Percentiles rank a stretch among this genome's conserved stretches.
Conservation (phyloP, 2,329 filamentous ascomycete species). For the Trichoderma asperellum region DNA sequence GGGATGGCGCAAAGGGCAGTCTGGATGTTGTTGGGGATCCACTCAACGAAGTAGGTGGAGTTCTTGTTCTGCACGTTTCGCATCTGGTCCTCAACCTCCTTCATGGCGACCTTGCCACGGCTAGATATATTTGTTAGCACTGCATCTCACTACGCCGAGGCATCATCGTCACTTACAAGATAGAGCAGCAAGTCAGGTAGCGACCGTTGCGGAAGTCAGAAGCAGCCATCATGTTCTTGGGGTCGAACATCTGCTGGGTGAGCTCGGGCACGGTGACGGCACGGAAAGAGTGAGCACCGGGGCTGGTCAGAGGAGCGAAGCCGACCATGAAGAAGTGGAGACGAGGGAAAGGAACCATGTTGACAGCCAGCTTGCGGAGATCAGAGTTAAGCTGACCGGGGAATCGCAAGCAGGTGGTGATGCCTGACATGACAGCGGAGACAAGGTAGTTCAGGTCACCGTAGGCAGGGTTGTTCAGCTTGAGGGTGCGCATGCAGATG, state of each 20-base stretch:
- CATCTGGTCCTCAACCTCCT: slow-evolving; percentile 99
- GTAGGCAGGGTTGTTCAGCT: slow-evolving; percentile 98
- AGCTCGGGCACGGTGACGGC: slow-evolving; percentile 96
- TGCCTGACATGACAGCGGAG: slow-evolving; percentile 98
- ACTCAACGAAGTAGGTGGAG: slow-evolving; percentile 99
- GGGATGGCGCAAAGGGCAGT: slow-evolving; percentile 99
- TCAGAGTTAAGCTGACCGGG: slow-evolving; percentile 99
- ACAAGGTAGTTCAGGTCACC: slow-evolving; percentile 99
- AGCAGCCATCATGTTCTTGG: slow-evolving; percentile 99
- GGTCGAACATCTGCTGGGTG: slow-evolving; percentile 99
- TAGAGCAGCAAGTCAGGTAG: slow-evolving; percentile 98
- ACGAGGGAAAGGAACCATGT: slow-evolving; percentile 99
- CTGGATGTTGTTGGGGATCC: slow-evolving; percentile 99
- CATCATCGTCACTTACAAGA: slow-evolving; percentile 68
- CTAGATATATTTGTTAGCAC: slow-evolving; percentile 44
- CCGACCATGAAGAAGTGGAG: slow-evolving; percentile 99
- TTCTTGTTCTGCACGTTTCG: slow-evolving; percentile 99
- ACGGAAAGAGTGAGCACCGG: slow-evolving; percentile 87
- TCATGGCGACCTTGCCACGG: slow-evolving; percentile 99
- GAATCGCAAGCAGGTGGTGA: slow-evolving; percentile 98
- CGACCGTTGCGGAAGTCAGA: slow-evolving; percentile 99
- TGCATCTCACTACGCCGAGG: not conserved
- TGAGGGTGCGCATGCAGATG: slow-evolving; percentile 99
- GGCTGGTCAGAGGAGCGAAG: slow-evolving; percentile 95
- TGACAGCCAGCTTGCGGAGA: slow-evolving; percentile 98